Percentiles rank a stretch among this genome's conserved stretches.
These are phyloP conservation scores for Tolypocladium album DNA, from an alignment of 2,329 filamentous ascomycete species.

Conservation along the genomic window DNA sequence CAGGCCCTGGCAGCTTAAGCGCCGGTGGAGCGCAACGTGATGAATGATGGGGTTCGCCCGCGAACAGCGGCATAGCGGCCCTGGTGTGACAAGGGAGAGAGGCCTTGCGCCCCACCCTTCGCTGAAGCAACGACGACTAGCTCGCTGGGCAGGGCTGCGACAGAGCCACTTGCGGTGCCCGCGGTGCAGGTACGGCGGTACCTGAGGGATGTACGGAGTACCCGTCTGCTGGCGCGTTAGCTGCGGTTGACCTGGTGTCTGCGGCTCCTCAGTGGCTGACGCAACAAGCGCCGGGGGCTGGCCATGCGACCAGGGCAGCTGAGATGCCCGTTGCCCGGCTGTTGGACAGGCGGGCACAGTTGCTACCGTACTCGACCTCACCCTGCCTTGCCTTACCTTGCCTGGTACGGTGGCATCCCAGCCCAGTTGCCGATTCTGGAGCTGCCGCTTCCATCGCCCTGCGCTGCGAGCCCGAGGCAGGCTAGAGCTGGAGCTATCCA, in stretches of 20 bases:
- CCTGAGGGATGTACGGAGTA: no score
- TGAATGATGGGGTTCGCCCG: not conserved
- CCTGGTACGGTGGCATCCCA: not conserved
- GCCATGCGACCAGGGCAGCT: not conserved
- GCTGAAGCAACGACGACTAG: slow-evolving; percentile 4
- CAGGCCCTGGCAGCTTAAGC: not conserved
- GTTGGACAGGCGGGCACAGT: not conserved
- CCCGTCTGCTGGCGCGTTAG: no score
- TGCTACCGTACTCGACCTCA: no score
- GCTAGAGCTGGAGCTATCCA: not conserved
- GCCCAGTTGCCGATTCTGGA: not conserved
- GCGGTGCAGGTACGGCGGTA: not conserved
- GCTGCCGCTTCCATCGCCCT: not conserved
- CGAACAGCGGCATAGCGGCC: not conserved
- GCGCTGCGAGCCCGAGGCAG: not conserved
- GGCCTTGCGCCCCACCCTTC: slow-evolving; percentile 2
- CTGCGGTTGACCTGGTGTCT: not conserved
- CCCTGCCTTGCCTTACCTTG: no score
- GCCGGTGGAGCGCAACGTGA: not conserved
- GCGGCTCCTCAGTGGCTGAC: not conserved
- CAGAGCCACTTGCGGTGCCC: not conserved
- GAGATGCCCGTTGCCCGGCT: not conserved
- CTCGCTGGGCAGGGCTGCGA: not conserved
- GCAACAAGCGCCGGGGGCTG: not conserved
- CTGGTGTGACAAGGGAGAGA: not conserved